Conservation (phyloP, 208 protist species). For the Jaenimonas drosophilae region DNA sequence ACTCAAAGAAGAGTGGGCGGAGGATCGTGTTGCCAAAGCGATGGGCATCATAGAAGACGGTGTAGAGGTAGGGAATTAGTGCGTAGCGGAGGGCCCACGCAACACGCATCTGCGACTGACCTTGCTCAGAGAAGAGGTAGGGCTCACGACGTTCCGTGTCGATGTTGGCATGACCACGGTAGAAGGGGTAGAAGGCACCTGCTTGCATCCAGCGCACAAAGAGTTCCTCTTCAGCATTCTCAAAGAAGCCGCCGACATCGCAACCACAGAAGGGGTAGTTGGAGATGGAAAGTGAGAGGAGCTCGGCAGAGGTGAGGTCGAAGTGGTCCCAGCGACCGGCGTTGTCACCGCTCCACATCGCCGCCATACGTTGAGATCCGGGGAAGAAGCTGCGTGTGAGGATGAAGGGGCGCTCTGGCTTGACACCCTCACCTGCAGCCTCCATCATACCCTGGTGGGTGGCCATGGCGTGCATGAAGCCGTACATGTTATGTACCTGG, state of each 20-base stretch:
- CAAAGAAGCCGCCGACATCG: constrained; percentile 99
- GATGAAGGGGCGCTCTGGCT: constrained; percentile 92
- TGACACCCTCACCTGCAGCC: constrained; percentile 17
- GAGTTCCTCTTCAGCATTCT: constrained; percentile 93
- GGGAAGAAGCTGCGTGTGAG: constrained; percentile 98
- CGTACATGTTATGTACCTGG: constrained; percentile 98
- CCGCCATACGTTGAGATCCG: constrained; percentile 95
- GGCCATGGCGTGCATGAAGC: constrained; percentile 84
- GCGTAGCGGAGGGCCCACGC: constrained; percentile 87
- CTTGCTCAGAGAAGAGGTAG: constrained; percentile 90
- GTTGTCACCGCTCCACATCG: constrained; percentile 99
- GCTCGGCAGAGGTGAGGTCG: constrained; percentile 90
- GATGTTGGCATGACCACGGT: constrained; percentile 94
- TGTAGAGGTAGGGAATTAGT: constrained; percentile 97
- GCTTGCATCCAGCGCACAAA: constrained; percentile 97
- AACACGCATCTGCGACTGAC: constrained; percentile 50
- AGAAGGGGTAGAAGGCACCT: constrained; percentile 96
- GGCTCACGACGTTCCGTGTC: constrained; percentile 97
- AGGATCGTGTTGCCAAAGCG: constrained; percentile 84
- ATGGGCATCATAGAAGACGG: constrained; percentile 86
- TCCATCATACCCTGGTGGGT: constrained; percentile 82
- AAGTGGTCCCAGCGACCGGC: constrained; percentile 94
- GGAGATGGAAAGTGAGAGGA: constrained; percentile 92
- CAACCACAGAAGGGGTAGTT: constrained; percentile 95
- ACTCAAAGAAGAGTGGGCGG: constrained; percentile 93